Evolutionary conservation across 1,284 basidiomycete species (phyloP).

Genomic region (Apiotrichum domesticum): DNA sequence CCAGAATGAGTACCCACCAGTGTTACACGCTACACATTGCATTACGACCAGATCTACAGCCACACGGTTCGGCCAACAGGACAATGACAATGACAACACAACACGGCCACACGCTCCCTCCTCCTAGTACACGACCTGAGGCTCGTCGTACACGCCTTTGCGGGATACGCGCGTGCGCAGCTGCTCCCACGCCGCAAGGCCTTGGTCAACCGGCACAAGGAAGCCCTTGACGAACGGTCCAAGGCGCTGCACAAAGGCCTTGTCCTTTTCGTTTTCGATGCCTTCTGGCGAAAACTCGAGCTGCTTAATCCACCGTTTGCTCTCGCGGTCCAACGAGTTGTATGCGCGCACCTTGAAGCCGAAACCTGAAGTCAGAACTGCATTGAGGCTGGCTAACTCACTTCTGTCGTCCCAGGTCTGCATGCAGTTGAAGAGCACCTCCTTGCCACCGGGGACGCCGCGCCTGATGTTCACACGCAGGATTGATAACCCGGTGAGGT

Average conservation of each 20-base stretch:
- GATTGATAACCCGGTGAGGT: conserved; percentile 39
- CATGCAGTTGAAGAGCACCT: conserved; percentile 39
- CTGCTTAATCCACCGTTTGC: conserved; percentile 24
- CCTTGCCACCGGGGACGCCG: conserved; percentile 28
- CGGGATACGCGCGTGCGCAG: conserved; percentile 19
- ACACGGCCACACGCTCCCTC: too few species aligned
- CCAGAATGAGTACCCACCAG: too few species aligned
- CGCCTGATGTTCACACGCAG: conserved; percentile 30
- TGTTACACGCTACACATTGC: neutral
- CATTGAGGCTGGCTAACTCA: conserved; percentile 20
- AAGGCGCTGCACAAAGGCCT: conserved; percentile 25
- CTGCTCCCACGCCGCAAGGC: conserved; percentile 20
- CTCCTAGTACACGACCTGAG: neutral
- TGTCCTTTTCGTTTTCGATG: conserved; percentile 29
- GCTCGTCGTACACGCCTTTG: conserved; percentile 7
- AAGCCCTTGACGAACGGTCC: conserved; percentile 30
- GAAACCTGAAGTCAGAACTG: conserved; percentile 24
- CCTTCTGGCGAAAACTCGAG: conserved; percentile 28
- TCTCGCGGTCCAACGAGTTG: conserved; percentile 25
- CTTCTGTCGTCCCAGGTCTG: conserved; percentile 34
- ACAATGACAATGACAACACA: too few species aligned
- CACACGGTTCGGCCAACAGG: too few species aligned
- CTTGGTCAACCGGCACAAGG: conserved; percentile 21
- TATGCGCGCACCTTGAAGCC: conserved; percentile 41
- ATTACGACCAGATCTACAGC: neutral